These are phyloP conservation scores for Mortierella sp. DNA, from an alignment of 371 early-diverging fungal genomes.

Conservation along the genomic window DNA sequence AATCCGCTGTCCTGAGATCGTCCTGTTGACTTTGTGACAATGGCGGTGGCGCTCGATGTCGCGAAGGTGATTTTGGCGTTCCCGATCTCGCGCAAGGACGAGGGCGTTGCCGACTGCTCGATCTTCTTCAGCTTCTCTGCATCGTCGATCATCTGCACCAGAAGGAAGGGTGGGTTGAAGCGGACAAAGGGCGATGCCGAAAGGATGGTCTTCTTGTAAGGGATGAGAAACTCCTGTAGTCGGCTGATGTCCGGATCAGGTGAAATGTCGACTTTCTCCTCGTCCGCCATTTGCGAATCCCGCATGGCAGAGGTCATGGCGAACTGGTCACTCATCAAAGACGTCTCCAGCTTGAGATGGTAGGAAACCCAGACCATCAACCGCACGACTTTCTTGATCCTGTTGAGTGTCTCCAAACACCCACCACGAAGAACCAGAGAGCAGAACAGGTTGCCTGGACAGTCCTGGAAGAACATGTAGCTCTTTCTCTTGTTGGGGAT, in stretches of 20 bases:
- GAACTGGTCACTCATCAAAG: constrained; percentile 81
- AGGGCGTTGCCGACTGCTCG: constrained; percentile 36
- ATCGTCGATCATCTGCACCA: constrained; percentile 76
- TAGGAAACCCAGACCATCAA: constrained; percentile 88
- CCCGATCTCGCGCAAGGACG: constrained; percentile 42
- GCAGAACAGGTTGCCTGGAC: constrained; percentile 84
- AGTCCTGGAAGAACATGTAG: constrained; percentile 89
- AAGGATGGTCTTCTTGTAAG: constrained; percentile 75
- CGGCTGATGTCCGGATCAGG: constrained; percentile 31
- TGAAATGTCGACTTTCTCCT: constrained; percentile 32
- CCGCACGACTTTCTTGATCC: constrained; percentile 82
- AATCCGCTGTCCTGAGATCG: constrained; percentile 59
- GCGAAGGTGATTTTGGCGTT: constrained; percentile 44
- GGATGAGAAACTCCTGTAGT: constrained; percentile 45
- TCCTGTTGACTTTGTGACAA: constrained; percentile 50
- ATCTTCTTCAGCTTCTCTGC: constrained; percentile 64
- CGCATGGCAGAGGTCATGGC: constrained; percentile 63
- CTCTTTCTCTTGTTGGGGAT: constrained; percentile 86
- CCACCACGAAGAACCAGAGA: constrained; percentile 93
- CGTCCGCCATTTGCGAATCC: constrained; percentile 30
- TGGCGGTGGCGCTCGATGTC: constrained; percentile 23
- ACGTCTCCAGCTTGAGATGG: constrained; percentile 86
- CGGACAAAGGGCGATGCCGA: constrained; percentile 87
- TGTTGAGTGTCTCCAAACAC: constrained; percentile 65
- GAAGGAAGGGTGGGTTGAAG: constrained; percentile 86